These are phyloP conservation scores for Calonectria crousiana DNA, from an alignment of 2,329 filamentous ascomycete genomes.

Conservation along the genomic window DNA sequence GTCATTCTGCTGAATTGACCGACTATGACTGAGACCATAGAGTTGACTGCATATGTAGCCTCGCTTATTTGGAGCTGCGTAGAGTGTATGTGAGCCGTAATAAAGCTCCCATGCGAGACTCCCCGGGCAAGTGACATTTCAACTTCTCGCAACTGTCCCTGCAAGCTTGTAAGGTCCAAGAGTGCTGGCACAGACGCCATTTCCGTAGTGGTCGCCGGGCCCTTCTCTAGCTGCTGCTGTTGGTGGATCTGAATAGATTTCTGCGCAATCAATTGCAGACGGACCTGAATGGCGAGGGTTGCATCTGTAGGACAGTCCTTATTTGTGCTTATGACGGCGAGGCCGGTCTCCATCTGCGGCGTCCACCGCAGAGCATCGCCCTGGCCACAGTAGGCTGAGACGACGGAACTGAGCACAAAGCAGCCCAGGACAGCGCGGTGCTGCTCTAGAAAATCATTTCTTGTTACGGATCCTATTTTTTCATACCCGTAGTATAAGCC, in stretches of 20 bases:
- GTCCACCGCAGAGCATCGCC: neutral
- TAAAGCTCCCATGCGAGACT: neutral
- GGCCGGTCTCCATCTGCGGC: constrained; percentile 7
- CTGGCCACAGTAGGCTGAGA: constrained; percentile 8
- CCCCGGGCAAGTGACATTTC: neutral
- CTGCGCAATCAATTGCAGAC: neutral
- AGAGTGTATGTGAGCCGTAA: neutral
- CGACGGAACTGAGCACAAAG: constrained; percentile 9
- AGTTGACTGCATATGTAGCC: neutral
- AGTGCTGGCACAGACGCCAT: neutral
- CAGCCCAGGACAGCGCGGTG: constrained; percentile 13
- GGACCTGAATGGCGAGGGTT: neutral
- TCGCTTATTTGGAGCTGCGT: neutral
- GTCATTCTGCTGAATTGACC: neutral
- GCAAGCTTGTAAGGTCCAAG: neutral
- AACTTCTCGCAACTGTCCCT: neutral
- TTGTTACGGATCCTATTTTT: neutral
- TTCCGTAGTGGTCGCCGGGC: neutral
- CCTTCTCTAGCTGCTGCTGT: neutral
- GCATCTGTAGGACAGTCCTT: neutral
- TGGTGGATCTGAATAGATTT: neutral
- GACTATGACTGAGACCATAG: neutral
- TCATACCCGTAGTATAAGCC: neutral
- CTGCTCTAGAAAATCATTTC: neutral
- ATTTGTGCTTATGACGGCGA: neutral